A percentile compares a stretch with the other conserved stretches of the same genome.
Conservation (phyloP, 495 filamentous ascomycete species). For the Sporormia fimetaria region DNA sequence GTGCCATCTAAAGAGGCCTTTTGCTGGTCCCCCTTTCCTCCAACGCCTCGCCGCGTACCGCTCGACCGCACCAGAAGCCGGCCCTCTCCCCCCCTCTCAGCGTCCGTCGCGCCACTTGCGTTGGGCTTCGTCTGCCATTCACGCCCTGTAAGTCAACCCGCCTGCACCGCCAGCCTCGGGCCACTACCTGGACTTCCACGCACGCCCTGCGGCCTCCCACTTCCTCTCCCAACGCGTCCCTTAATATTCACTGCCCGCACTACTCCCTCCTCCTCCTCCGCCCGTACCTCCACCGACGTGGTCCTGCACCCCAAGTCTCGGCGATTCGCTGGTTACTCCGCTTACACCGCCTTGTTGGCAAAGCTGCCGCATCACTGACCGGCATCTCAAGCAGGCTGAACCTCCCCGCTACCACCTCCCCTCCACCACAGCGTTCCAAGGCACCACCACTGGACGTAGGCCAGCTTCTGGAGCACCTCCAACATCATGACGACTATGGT, state of each 20-base stretch:
- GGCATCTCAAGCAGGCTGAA: constrained; percentile 27
- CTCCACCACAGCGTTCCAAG: constrained; percentile 2
- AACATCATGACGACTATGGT: constrained; percentile 30
- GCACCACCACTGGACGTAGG: constrained; percentile 7
- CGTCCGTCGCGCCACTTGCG: constrained; percentile 13
- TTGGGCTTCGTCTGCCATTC: constrained; percentile 22
- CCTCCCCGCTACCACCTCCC: constrained; percentile 4
- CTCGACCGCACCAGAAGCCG: too few relatives aligned
- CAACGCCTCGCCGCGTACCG: too few relatives aligned
- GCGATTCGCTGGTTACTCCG: constrained; percentile 5
- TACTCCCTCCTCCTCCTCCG: constrained; percentile 4
- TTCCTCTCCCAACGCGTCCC: background rate
- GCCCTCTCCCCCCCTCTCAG: constrained; percentile 1
- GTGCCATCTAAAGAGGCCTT: too few relatives aligned
- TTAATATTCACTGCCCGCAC: background rate
- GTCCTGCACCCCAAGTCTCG: constrained; percentile 1
- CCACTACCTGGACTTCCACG: constrained; percentile 7
- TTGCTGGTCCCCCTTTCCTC: background rate
- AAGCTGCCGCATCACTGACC: constrained; percentile 26
- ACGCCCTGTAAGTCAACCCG: constrained; percentile 24
- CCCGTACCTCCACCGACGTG: background rate
- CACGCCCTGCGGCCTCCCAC: constrained; percentile 1
- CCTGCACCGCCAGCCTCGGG: constrained; percentile 1
- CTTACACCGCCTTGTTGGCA: constrained; percentile 28
- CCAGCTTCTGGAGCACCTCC: constrained; percentile 20